Evolutionary conservation across 495 filamentous ascomycete genomes (phyloP).

Genomic region (Achaetomiella virescens): DNA sequence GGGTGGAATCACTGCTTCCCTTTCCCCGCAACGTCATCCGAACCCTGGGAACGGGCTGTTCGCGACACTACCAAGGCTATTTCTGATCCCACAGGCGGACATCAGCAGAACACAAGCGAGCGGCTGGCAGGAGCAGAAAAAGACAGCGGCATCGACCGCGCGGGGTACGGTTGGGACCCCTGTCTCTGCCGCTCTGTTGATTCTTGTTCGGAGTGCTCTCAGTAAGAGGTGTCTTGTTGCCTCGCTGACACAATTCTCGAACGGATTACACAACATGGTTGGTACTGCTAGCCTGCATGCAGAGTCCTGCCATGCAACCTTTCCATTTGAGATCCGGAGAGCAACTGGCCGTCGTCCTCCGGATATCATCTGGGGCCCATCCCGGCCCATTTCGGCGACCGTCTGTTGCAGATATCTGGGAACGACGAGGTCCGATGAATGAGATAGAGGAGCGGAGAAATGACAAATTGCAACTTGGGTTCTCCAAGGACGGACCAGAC

Average conservation of each 20-base stretch:
- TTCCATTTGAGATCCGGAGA: background rate
- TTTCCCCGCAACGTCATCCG: background rate
- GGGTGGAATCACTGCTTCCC: background rate
- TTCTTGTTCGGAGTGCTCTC: background rate
- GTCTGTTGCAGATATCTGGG: conserved; percentile 2
- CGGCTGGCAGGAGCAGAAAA: background rate
- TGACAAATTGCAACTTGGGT: background rate
- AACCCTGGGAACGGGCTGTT: background rate
- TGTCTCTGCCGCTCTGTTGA: background rate
- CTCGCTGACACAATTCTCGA: conserved; percentile 2
- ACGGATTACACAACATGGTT: conserved; percentile 19
- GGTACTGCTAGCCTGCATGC: conserved; percentile 13
- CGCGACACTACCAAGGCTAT: background rate
- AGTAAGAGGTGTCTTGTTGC: background rate
- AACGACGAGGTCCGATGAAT: conserved; percentile 1
- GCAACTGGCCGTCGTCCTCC: conserved; percentile 19
- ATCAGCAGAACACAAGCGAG: background rate
- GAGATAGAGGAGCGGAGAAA: background rate
- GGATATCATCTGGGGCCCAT: conserved; percentile 17
- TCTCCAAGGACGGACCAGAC: background rate
- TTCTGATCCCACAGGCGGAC: background rate
- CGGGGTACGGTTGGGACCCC: background rate
- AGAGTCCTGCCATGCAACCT: conserved; percentile 20
- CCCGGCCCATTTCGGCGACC: conserved; percentile 15
- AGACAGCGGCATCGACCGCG: background rate